A percentile compares a stretch with the other conserved stretches of the same genome.
These are phyloP conservation scores for Xenoacremonium recifei DNA, from an alignment of 2,329 filamentous ascomycete species.

Conservation along the genomic window DNA sequence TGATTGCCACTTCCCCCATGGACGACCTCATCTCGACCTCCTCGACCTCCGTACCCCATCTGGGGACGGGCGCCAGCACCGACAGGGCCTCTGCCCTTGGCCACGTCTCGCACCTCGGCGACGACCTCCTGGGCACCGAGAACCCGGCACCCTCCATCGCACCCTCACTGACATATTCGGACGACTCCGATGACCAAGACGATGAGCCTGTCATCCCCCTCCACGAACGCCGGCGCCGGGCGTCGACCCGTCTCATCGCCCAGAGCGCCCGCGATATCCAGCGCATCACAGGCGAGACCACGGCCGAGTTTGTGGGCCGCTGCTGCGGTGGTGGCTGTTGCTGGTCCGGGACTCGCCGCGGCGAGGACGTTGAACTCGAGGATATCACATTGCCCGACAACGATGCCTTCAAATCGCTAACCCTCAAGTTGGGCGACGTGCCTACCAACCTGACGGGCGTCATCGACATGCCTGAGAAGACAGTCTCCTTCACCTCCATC, in stretches of 20 bases:
- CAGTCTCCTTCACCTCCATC: conserved; percentile 65
- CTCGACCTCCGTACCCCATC: conserved; percentile 37
- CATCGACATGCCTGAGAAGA: conserved; percentile 71
- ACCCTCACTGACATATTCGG: conserved; percentile 63
- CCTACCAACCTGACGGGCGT: conserved; percentile 71
- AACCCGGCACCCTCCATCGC: conserved; percentile 49
- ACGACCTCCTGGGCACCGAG: conserved; percentile 43
- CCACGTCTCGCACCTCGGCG: too few relatives aligned
- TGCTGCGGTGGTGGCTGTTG: conserved; percentile 67
- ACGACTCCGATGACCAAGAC: conserved; percentile 59
- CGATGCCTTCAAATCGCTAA: conserved; percentile 76
- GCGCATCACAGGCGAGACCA: conserved; percentile 63
- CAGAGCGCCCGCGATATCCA: conserved; percentile 62
- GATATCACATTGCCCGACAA: conserved; percentile 68
- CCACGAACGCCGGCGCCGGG: conserved; percentile 53
- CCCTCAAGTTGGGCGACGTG: conserved; percentile 73
- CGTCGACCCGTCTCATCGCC: conserved; percentile 67
- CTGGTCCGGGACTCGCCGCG: conserved; percentile 47
- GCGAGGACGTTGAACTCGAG: conserved; percentile 52
- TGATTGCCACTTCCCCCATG: conserved; percentile 28
- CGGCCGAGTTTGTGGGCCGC: conserved; percentile 58
- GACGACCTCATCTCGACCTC: conserved; percentile 41
- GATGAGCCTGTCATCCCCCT: conserved; percentile 42
- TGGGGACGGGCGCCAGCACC: too few relatives aligned
- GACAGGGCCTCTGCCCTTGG: too few relatives aligned